A percentile compares a stretch with the other conserved stretches of the same genome.
Conservation (phyloP, 2,329 filamentous ascomycete species). For the Penicillium sp. region DNA sequence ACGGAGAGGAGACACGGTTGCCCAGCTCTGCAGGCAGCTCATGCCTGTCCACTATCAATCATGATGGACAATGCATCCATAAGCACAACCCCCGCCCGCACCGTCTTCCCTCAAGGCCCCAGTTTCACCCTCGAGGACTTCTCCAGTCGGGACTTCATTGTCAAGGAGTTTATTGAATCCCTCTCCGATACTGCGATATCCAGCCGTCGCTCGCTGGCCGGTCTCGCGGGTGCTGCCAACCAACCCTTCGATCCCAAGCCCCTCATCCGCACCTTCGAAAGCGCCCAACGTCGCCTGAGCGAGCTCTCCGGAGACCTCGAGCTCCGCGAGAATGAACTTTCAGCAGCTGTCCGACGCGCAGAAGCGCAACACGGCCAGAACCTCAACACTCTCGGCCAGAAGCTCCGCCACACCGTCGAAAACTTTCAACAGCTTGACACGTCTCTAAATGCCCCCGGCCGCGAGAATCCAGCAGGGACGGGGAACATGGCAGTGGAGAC, state of each 20-base stretch:
- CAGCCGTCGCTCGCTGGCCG: constrained; percentile 71
- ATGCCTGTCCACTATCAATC: constrained; percentile 16
- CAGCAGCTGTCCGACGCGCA: constrained; percentile 83
- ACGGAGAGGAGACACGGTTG: neutral
- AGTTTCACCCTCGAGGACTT: constrained; percentile 86
- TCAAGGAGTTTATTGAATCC: constrained; percentile 93
- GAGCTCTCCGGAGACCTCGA: constrained; percentile 73
- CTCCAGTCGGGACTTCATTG: constrained; percentile 89
- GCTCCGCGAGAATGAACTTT: constrained; percentile 83
- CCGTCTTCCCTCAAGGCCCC: constrained; percentile 73
- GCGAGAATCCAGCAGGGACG: constrained; percentile 48
- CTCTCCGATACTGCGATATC: constrained; percentile 79
- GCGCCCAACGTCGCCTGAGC: constrained; percentile 53
- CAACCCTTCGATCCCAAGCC: constrained; percentile 89
- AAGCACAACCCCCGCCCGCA: constrained; percentile 50
- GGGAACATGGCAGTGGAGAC: constrained; percentile 94
- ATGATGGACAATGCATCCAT: constrained; percentile 42
- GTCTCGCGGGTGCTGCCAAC: constrained; percentile 33
- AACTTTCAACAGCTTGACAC: constrained; percentile 88
- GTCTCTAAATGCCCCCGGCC: constrained; percentile 65
- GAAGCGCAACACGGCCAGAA: constrained; percentile 91
- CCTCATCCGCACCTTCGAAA: constrained; percentile 89
- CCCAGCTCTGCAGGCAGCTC: constrained; percentile 1
- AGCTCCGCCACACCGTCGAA: constrained; percentile 87
- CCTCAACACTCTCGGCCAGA: constrained; percentile 78